Base-by-base conservation (phyloP, 108 stramenopile genomes). In the Ochromonas danica region DNA sequence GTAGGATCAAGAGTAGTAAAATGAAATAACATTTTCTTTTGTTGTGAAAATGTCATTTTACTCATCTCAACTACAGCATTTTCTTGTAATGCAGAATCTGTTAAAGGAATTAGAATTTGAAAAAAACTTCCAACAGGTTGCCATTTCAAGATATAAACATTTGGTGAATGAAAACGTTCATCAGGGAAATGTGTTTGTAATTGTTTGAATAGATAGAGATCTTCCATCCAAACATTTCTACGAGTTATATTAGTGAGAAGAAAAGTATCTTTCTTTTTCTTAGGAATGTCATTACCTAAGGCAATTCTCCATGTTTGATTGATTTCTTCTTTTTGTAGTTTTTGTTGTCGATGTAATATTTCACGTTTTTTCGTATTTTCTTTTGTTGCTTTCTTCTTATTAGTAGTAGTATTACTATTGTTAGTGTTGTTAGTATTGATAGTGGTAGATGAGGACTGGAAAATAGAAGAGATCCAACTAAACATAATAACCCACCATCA, bases 141-240 rank as follows among this genome's bases (percentile, higher is more conserved):
- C 72, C 72, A 75, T 42, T 39, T 45, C 27, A 75, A 33, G 22
- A 60, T 75, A 25, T 75, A 75, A 10, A 35, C 38, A 25, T 75
- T 33, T 41, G 25, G 6, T 10, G 45, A 27, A 60, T 75, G 72
- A 75, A 75, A 75, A 33, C 3, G 6, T 60, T 75, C 40, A 36
- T 45, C 43, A 10, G 40, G 40, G 17, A 6, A 30, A 35, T 30
- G 6, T 10, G 36, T 41, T 31, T 57, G 3, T 3, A 75, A 35
- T 27, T 36, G n/a, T 28, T 75, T 17, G 72, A 57, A 75, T 42
- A 75, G 6, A 33, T 57, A 75, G 31, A 30, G 14, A n/a, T 39
- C n/a, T 75, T 75, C 72, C 72, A 75, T 75, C 72, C 72, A 75
- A 6, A 75, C 31, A 75, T 75, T 75, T 6, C 72, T 3, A 33